Conservation (phyloP, 352 stramenopile species). For the Pythium volutum region DNA sequence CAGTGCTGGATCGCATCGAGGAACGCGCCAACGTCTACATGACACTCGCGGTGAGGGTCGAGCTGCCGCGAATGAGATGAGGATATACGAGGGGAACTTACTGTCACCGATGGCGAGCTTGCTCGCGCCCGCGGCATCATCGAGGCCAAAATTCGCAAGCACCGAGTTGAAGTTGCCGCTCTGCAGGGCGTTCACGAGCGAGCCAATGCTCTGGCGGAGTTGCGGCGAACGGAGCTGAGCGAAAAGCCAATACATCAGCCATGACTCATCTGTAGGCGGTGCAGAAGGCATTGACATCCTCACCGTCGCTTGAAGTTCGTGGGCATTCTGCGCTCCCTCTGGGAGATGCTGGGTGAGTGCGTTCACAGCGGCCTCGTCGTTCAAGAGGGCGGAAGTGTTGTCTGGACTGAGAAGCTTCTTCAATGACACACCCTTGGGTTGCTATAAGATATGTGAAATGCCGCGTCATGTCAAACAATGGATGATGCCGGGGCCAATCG, state of each 20-base stretch:
- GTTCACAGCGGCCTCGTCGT: slow-evolving; percentile 56
- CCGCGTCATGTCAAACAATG: not conserved
- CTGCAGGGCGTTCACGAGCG: slow-evolving; percentile 79
- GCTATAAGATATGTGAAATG: slow-evolving; percentile 22
- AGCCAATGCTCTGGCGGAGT: slow-evolving; percentile 86
- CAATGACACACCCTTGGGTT: slow-evolving; percentile 56
- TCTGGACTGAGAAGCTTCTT: slow-evolving; percentile 62
- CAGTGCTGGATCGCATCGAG: slow-evolving; percentile 75
- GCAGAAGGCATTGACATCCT: not conserved
- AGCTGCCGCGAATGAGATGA: not conserved
- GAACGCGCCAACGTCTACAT: slow-evolving; percentile 60
- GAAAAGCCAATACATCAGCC: not conserved
- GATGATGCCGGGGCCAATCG: not conserved
- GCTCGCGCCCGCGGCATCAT: slow-evolving; percentile 64
- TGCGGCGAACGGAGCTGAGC: slow-evolving; percentile 74
- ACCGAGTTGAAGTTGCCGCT: slow-evolving; percentile 90
- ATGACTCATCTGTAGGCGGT: too few relatives aligned
- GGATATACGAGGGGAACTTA: slow-evolving; percentile 26
- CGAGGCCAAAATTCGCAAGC: slow-evolving; percentile 88
- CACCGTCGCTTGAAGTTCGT: slow-evolving; percentile 76
- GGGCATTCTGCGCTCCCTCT: slow-evolving; percentile 69
- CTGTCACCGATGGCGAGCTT: slow-evolving; percentile 84
- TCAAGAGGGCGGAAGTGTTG: slow-evolving; percentile 55
- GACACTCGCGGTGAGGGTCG: not conserved
- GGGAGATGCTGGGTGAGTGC: slow-evolving; percentile 69